Conservation (phyloP, 768 basidiomycete genomes). For the Rhodotorula sphaerocarpa region DNA sequence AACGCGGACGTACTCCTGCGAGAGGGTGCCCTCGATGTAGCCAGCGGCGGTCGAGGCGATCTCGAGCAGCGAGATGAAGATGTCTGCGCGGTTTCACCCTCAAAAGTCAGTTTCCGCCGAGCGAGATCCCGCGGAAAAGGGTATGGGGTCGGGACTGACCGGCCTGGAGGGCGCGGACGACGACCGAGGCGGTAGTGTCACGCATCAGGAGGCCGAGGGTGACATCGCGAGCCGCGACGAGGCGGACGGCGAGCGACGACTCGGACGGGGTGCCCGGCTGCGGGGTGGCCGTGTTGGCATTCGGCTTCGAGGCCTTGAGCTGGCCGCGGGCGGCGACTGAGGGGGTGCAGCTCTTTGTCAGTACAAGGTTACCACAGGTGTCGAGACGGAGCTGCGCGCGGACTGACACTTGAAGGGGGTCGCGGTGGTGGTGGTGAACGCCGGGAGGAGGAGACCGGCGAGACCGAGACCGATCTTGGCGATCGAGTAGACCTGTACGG, state of each 20-base stretch:
- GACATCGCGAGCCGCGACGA: slow-evolving; percentile 30
- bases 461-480: slow-evolving; percentile 12
- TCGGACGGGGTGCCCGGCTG: background rate
- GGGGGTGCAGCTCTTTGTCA: no score
- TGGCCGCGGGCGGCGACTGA: slow-evolving; percentile 7
- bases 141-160: background rate
- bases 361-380: background rate
- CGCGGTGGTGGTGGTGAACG: slow-evolving; percentile 16
- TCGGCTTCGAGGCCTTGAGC: background rate
- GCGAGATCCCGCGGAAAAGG: background rate
- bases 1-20: no score
- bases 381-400: no score
- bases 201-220: slow-evolving; percentile 33
- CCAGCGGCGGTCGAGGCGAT: slow-evolving; percentile 21
- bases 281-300: slow-evolving; percentile 3
- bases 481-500: background rate
- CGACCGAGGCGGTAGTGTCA: slow-evolving; percentile 35
- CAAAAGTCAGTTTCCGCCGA: background rate
- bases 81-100: background rate
- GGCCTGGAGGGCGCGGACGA: slow-evolving; percentile 32
- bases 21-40: slow-evolving; percentile 30
- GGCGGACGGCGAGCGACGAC: slow-evolving; percentile 9
- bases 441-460: slow-evolving; percentile 20
- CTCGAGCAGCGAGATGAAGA: slow-evolving; percentile 23
- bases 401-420: slow-evolving; percentile 21